Evolutionary conservation across 208 protist species (phyloP).

Genomic region (Herpetomonas tarakana): DNA sequence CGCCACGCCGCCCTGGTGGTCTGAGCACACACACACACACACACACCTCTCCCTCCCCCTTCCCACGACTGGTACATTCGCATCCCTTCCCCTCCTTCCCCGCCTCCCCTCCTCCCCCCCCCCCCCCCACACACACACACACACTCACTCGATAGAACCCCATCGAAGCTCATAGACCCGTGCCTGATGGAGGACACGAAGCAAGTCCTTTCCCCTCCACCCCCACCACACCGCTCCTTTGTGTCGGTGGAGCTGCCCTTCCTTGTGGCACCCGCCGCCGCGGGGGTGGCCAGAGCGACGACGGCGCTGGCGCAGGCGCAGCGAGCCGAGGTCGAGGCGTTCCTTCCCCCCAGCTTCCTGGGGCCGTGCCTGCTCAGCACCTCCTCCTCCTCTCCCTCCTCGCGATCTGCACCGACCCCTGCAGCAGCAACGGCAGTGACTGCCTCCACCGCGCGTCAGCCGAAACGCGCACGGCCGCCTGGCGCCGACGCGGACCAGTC

Average conservation of each 20-base stretch:
- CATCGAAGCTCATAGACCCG: too few species aligned
- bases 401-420: background rate
- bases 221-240: constrained; percentile 44
- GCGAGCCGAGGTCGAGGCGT: constrained; percentile 35
- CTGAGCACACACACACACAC: too few species aligned
- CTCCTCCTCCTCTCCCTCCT: background rate
- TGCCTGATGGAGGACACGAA: too few species aligned
- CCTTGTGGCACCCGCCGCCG: constrained; percentile 12
- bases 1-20: too few species aligned
- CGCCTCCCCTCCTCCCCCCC: too few species aligned
- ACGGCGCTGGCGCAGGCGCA: constrained; percentile 4
- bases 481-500: background rate
- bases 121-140: too few species aligned
- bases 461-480: background rate
- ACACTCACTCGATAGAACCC: too few species aligned
- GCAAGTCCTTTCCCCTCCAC: background rate
- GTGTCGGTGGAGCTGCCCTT: constrained; percentile 77
- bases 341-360: constrained; percentile 49
- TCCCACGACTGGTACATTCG: too few species aligned
- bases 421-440: constrained; percentile 1
- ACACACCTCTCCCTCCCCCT: too few species aligned
- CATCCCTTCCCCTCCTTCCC: too few species aligned
- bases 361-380: constrained; percentile 24
- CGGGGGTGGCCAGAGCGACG: background rate
- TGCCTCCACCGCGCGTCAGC: background rate